A percentile compares a stretch with the other conserved stretches of the same genome.
phyloP scores from a whole-genome alignment of 2,329 filamentous ascomycete species.

The Xylaria sp. region DNA sequence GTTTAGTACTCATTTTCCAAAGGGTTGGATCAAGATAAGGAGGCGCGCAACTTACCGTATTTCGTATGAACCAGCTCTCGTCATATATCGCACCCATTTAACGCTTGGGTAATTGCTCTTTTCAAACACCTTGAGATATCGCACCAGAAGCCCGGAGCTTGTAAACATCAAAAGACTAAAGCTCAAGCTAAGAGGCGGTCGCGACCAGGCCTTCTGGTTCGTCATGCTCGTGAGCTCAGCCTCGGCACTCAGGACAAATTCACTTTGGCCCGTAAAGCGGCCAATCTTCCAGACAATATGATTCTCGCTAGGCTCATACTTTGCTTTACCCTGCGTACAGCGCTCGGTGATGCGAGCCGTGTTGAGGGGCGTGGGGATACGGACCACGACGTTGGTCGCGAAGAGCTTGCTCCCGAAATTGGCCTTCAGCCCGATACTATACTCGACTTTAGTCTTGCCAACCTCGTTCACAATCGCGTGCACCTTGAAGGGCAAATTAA shows the following conservation, averaged over 20 bases:
- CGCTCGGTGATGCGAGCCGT: slow-evolving; percentile 93
- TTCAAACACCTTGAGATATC: slow-evolving; percentile 98
- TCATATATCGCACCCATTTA: slow-evolving; percentile 99
- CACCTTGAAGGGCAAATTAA: slow-evolving; percentile 98
- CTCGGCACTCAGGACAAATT: slow-evolving; percentile 94
- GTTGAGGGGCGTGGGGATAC: slow-evolving; percentile 95
- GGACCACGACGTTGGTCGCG: slow-evolving; percentile 93
- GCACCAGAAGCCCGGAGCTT: slow-evolving; percentile 87
- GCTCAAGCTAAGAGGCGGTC: slow-evolving; percentile 89
- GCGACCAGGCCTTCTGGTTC: slow-evolving; percentile 95
- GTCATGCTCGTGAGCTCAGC: slow-evolving; percentile 96
- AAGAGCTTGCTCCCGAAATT: slow-evolving; percentile 98
- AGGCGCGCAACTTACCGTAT: slow-evolving; percentile 71
- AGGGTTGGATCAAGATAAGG: too few species aligned
- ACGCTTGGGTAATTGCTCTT: slow-evolving; percentile 99
- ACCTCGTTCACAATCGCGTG: slow-evolving; percentile 98
- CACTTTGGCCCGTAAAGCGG: slow-evolving; percentile 96
- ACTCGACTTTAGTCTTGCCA: slow-evolving; percentile 97
- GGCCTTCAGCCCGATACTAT: slow-evolving; percentile 95
- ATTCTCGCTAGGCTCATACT: slow-evolving; percentile 98
- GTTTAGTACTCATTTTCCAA: slow-evolving; percentile 14
- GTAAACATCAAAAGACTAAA: slow-evolving; percentile 99
- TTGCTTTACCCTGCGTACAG: slow-evolving; percentile 94
- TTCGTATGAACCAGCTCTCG: slow-evolving; percentile 95
- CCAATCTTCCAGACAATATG: slow-evolving; percentile 99